Base-by-base conservation (phyloP, 495 filamentous ascomycete species). In the Xylaria sp. region DNA sequence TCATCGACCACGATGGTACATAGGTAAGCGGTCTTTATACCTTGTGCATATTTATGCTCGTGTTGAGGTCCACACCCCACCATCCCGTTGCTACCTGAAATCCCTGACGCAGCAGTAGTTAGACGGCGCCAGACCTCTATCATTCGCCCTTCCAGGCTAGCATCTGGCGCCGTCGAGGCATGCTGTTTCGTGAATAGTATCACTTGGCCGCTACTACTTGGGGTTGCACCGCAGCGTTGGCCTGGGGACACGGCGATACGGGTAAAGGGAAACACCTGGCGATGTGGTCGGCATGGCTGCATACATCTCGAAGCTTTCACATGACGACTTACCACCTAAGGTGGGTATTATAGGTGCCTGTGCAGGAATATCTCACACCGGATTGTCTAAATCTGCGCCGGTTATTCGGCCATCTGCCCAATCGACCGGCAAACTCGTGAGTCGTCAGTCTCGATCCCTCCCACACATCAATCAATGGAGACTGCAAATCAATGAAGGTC, bases 291-390 rank as follows among this genome's bases (percentile, higher is more conserved):
- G 58, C 57, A 52, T 70, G 68, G 26, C 58, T 63, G 61, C 69
- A 59, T 71, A 71, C 61, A 66, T 71, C 26, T 71, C 15, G 41
- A 57, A 44, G 61, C 61, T 55, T 71, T 77, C 76, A 76, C 73
- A 76, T 78, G 76, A 78, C 70, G 44, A 17, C 29, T 19, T 55
- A 68, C 33, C 55, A 21, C 40, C 52, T 31, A 58, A 21, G 17
- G 40, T 58, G 69, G 61, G 46, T 37, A 40, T 57, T 46, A 37
- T 53, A 59, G 43, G 44, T 41, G 40, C 26, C 43, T 43, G 21
- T 72, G 70, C 74, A 72, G 73, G 70, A 71, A 72, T 73, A 63
- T 78, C 77, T 78, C 73, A 78, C 76, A 78, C 77, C 75, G 75
- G 72, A 46, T 74, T 69, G 69, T 75, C 74, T 70, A 75, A 75